Conservation (phyloP, 2,329 filamentous ascomycete genomes). For the Chrysosporium queenslandicum region DNA sequence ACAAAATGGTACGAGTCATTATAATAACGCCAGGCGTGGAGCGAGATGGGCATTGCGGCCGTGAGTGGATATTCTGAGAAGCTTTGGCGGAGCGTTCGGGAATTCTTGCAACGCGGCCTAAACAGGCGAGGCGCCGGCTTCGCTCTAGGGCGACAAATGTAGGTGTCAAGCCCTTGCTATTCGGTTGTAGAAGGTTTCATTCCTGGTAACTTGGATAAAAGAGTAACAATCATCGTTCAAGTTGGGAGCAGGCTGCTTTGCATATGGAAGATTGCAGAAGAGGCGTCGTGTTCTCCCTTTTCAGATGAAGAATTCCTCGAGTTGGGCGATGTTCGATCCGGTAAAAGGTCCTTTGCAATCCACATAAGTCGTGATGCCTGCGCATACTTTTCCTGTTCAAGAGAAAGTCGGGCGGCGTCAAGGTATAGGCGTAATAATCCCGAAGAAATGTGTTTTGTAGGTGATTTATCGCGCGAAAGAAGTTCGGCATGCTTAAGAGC, state of each 20-base stretch:
- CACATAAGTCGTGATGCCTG: constrained; percentile 26
- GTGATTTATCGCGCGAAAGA: constrained; percentile 18
- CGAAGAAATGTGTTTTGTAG: constrained; percentile 21
- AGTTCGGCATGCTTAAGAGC: constrained; percentile 25
- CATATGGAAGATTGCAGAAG: background rate
- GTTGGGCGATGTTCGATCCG: constrained; percentile 16
- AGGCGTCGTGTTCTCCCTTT: background rate
- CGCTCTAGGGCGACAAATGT: background rate
- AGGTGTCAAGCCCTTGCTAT: background rate
- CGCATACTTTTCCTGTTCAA: constrained; percentile 25
- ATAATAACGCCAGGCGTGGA: too few species aligned
- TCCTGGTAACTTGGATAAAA: too few species aligned
- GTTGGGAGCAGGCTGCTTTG: background rate
- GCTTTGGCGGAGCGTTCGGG: too few species aligned
- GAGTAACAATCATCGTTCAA: background rate
- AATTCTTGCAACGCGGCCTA: too few species aligned
- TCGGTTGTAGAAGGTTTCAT: too few species aligned
- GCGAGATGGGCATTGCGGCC: background rate
- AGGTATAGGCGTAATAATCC: constrained; percentile 28
- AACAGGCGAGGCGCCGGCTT: too few species aligned
- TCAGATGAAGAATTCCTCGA: background rate
- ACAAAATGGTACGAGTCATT: background rate
- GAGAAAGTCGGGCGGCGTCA: constrained; percentile 31
- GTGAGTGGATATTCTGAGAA: background rate
- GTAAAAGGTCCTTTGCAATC: constrained; percentile 26